Base-by-base conservation (phyloP, 2,329 filamentous ascomycete species). In the Phialemoniopsis sp. region DNA sequence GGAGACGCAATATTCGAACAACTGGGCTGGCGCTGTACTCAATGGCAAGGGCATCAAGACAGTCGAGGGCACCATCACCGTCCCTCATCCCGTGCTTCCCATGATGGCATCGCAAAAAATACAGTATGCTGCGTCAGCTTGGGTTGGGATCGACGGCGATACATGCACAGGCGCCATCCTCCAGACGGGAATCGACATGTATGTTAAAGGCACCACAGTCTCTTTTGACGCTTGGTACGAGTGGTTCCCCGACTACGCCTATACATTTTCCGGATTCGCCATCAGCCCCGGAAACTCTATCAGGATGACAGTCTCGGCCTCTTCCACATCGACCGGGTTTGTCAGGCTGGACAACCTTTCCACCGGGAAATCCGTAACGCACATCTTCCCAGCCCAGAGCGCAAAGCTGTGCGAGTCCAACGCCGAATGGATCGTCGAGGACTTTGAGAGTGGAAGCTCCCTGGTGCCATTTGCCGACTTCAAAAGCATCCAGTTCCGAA, bases 371-470 rank as follows among this genome's bases (percentile, higher is more conserved):
- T 65, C 52, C 5, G 75, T 73, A 19, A 67, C 64, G n/a, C 70
- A 82, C 58, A 66, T 61, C 3, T 76, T 76, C 51, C 60, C 50
- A 31, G 63, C 59, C 38, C 60, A 74, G 36, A 53, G 54, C 3
- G 57, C 56, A n/a, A 45, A 50, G 13, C 66, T 80, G 13, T 74
- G 69, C 50, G 64, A 76, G 50, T 68, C 70, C 49, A 79, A 79
- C 44, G 78, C 75, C 10, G 78, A 82, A 52, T 82, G 77, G 76
- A 80, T 82, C 47, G 75, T 81, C 13, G 77, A 81, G 59, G 73
- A 76, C 41, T 76, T 72, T 46, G 56, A 66, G 43, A 46, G 54
- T 4, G 57, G 59, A 30, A 45, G 47, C 30, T 44, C 49, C 3
- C 60, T 69, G 37, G 67, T 76, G 4, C 49, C 62, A 0, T 60